phyloP scores from a whole-genome alignment of 441 rosid species.

The Melastoma candidum region DNA sequence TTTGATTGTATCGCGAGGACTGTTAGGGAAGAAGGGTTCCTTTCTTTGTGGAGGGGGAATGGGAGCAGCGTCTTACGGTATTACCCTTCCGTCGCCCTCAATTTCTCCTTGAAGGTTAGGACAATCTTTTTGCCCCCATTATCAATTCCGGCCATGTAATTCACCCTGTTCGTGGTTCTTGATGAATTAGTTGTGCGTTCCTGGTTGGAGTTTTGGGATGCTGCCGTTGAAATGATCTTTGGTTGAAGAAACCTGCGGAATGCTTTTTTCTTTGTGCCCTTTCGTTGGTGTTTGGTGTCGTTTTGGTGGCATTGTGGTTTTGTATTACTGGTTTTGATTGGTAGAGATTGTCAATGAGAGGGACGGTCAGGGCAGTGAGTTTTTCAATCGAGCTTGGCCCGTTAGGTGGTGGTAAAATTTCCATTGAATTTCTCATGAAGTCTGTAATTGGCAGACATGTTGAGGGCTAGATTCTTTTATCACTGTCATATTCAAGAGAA shows the following conservation, averaged over 20 bases:
- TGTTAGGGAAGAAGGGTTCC: constrained; percentile 69
- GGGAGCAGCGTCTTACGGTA: constrained; percentile 85
- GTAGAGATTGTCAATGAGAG: constrained; percentile 4
- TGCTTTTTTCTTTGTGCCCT: neutral
- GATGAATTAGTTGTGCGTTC: neutral
- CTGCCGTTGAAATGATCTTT: neutral
- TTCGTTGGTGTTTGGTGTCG: neutral
- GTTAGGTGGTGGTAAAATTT: neutral
- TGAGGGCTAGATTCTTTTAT: too few relatives aligned
- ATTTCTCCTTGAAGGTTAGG: constrained; percentile 80
- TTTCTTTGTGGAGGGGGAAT: constrained; percentile 94
- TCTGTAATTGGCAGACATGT: too few relatives aligned
- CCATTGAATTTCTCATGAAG: too few relatives aligned
- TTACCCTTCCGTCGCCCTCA: constrained; percentile 96
- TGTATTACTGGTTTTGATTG: constrained; percentile 1
- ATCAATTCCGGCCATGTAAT: too few relatives aligned
- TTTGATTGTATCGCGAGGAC: constrained; percentile 75
- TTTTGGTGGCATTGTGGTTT: neutral
- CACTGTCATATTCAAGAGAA: too few relatives aligned
- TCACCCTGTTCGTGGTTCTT: too few relatives aligned
- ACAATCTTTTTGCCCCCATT: too few relatives aligned
- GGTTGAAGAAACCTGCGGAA: neutral
- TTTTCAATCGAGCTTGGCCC: neutral
- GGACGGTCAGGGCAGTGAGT: neutral
- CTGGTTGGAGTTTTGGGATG: neutral